A percentile compares a stretch with the other conserved stretches of the same genome.
Evolutionary conservation across 2,329 filamentous ascomycete genomes (phyloP).

Genomic region (Cercospora sesami): DNA sequence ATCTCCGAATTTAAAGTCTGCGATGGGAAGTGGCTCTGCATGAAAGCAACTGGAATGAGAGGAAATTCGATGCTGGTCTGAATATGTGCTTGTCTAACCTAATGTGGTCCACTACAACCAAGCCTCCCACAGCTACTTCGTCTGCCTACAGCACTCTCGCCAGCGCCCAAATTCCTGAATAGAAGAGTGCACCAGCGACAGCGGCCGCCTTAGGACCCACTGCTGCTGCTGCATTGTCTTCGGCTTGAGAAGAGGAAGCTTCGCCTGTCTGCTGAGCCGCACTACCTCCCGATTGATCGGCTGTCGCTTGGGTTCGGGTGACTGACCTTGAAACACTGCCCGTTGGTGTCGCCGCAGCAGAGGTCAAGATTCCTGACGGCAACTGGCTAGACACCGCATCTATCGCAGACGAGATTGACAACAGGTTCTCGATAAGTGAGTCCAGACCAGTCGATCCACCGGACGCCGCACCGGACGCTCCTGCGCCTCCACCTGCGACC

Average conservation of each 20-base stretch:
- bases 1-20: constrained; percentile 9
- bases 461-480: not conserved
- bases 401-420: not conserved
- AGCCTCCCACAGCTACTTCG: not conserved
- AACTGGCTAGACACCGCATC: not conserved
- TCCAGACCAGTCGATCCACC: not conserved
- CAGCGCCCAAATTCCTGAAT: not conserved
- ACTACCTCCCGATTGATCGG: not conserved
- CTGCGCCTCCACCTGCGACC: not conserved
- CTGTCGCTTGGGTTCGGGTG: not conserved
- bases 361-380: not conserved
- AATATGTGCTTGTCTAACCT: not conserved
- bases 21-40: constrained; percentile 6
- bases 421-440: not conserved
- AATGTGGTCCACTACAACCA: not conserved
- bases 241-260: not conserved
- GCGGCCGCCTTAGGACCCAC: not conserved
- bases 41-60: constrained; percentile 9
- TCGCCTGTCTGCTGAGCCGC: not conserved
- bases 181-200: not conserved
- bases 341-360: not conserved
- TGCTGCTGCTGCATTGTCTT: not conserved
- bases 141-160: not conserved
- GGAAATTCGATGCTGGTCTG: not conserved
- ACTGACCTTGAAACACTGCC: not conserved